Conservation (phyloP, 1,139 yeast genomes). For the Nakaseomyces delphensis region DNA sequence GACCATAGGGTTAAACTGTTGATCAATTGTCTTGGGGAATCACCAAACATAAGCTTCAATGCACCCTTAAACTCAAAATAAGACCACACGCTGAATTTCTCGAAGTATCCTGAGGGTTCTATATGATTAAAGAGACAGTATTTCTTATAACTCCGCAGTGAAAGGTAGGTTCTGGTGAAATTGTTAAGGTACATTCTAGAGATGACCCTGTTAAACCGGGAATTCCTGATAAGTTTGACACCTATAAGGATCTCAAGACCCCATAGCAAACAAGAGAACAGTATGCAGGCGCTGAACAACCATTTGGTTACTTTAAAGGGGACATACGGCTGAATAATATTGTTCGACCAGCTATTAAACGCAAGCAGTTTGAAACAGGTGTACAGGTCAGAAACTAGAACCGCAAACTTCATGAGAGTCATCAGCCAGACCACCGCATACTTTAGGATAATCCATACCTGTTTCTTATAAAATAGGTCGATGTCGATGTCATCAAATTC, state of each 20-base stretch:
- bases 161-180: slow-evolving; percentile 51
- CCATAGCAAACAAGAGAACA: slow-evolving; percentile 52
- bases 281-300: slow-evolving; percentile 80
- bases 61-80: slow-evolving; percentile 62
- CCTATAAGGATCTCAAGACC: slow-evolving; percentile 47
- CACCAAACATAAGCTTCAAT: slow-evolving; percentile 59
- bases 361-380: slow-evolving; percentile 70
- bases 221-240: slow-evolving; percentile 38
- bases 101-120: slow-evolving; percentile 52
- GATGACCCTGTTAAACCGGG: slow-evolving; percentile 45
- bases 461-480: background rate
- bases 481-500: slow-evolving; percentile 1
- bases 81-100: slow-evolving; percentile 58
- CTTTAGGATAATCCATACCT: background rate
- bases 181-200: slow-evolving; percentile 64
- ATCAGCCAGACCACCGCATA: slow-evolving; percentile 45
- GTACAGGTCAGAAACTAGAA: slow-evolving; percentile 66
- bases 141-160: slow-evolving; percentile 50
- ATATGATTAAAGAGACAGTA: slow-evolving; percentile 67
- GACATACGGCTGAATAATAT: slow-evolving; percentile 43
- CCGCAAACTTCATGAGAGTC: slow-evolving; percentile 46
- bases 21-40: slow-evolving; percentile 78
- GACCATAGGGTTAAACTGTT: slow-evolving; percentile 64
- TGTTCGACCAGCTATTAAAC: slow-evolving; percentile 62
- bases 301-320: slow-evolving; percentile 62